Base-by-base conservation (phyloP, 2,329 filamentous ascomycete genomes). In the Aspergillus sp. region DNA sequence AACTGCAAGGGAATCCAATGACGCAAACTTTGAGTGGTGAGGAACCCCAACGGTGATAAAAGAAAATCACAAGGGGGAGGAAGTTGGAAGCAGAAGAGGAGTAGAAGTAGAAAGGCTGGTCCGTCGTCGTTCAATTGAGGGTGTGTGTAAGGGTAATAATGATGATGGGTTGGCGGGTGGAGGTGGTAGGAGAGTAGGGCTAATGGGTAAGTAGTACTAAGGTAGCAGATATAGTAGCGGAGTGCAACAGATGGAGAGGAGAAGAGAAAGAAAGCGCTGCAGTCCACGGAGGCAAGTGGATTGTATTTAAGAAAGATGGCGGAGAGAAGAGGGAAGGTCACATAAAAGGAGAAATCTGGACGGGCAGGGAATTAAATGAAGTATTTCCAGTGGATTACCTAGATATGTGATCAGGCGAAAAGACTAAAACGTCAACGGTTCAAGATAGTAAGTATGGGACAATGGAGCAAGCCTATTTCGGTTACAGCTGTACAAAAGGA, bases 401-500 rank as follows among this genome's bases (percentile, higher is more conserved):
- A 68, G 66, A 69, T 70, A 70, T 70, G 67, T 70, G 71, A 73
- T 71, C 72, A 71, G 70, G 71, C 70, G 64, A 64, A 50, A 64
- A 65, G 63, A 60, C 66, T 60, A 62, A 64, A 68, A 67, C 65
- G 66, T 73, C 66, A 71, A 74, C 66, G 65, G 69, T 71, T 69
- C 67, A 69, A 59, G 62, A 71, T 71, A 54, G 57, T 44, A 30
- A 60, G 56, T 52, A 48, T 58, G 59, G 49, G 61, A 62, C 49
- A 57, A 65, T 65, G 62, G 62, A 64, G 61, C 52, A 55, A 44
- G 25, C 58, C 66, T 66, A 70, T 73, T 73, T 70, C 65, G 70
- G 70, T 73, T 70, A 71, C 72, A 73, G 70, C 71, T 73, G 72
- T 72, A 72, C 68, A 72, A 65, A 67, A 62, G 60, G 58, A 58